Conservation (phyloP, 768 basidiomycete species). For the Zangia roseola region DNA sequence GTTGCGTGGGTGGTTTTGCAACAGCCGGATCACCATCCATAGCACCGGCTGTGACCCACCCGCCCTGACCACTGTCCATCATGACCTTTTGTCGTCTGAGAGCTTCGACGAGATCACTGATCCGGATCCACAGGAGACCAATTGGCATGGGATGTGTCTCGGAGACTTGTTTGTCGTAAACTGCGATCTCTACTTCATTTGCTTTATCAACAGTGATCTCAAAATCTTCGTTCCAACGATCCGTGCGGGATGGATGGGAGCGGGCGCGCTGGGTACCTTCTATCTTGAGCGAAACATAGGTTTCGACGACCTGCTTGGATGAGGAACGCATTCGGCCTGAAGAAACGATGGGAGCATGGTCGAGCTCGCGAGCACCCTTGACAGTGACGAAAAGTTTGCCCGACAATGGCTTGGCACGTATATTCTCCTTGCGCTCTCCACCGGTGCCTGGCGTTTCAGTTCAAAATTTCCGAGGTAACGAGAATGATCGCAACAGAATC, state of each 20-base stretch:
- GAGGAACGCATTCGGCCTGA: slow-evolving; percentile 68
- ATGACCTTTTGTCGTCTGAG: slow-evolving; percentile 89
- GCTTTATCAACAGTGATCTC: slow-evolving; percentile 97
- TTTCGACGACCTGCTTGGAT: slow-evolving; percentile 76
- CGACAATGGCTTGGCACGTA: slow-evolving; percentile 90
- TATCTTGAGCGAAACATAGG: slow-evolving; percentile 90
- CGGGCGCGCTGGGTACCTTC: slow-evolving; percentile 92
- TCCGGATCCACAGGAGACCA: slow-evolving; percentile 91
- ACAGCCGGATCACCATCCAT: slow-evolving; percentile 64
- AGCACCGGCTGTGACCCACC: slow-evolving; percentile 94
- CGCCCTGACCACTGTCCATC: slow-evolving; percentile 80
- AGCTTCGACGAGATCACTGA: slow-evolving; percentile 92
- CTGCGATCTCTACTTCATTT: slow-evolving; percentile 95
- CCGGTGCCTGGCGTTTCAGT: slow-evolving; percentile 48
- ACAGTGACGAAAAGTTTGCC: slow-evolving; percentile 89
- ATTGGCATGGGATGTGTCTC: slow-evolving; percentile 84
- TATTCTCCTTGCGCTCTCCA: slow-evolving; percentile 87
- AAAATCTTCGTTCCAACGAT: slow-evolving; percentile 98
- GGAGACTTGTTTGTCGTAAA: slow-evolving; percentile 88
- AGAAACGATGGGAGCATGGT: slow-evolving; percentile 79
- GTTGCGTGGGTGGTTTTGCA: slow-evolving; percentile 48
- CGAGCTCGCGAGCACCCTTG: slow-evolving; percentile 89
- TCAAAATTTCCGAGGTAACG: slow-evolving; percentile 26
- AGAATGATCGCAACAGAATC: slow-evolving; percentile 11
- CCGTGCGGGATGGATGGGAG: slow-evolving; percentile 90